Evolutionary conservation across 2,329 filamentous ascomycete species (phyloP).

Genomic region (Verticillium klebahnii): DNA sequence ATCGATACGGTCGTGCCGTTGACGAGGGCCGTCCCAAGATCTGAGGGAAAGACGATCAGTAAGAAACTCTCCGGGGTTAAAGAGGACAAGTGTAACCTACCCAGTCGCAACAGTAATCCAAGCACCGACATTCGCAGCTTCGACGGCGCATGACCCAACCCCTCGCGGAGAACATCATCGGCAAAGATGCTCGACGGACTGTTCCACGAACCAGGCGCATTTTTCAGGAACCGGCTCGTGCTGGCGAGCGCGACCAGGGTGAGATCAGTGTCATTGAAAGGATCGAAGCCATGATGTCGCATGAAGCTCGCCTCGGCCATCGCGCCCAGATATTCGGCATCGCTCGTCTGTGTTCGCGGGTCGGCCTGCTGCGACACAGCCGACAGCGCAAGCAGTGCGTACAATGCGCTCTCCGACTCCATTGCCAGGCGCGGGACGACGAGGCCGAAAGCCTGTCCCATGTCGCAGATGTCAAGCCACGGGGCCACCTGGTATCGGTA

Average conservation of each 20-base stretch:
- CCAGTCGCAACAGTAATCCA: conserved; percentile 18
- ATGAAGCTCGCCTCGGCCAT: neutral
- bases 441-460: conserved; percentile 34
- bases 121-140: conserved; percentile 7
- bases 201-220: conserved; percentile 5
- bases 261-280: conserved; percentile 4
- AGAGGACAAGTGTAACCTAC: conserved; percentile 10
- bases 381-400: conserved; percentile 18
- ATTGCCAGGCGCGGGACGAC: conserved; percentile 24
- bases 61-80: neutral
- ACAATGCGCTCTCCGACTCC: conserved; percentile 17
- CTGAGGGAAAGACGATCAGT: conserved; percentile 9
- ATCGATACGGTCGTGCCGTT: conserved; percentile 19
- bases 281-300: neutral
- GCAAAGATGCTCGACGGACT: neutral
- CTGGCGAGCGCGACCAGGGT: conserved; percentile 2
- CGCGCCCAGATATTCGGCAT: conserved; percentile 4
- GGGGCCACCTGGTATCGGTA: conserved; percentile 40
- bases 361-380: conserved; percentile 5
- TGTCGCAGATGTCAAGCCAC: conserved; percentile 40
- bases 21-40: conserved; percentile 22
- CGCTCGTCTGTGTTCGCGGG: neutral
- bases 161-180: conserved; percentile 3
- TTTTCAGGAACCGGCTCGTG: conserved; percentile 4
- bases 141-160: conserved; percentile 2